A percentile compares a stretch with the other conserved stretches of the same genome.
These are phyloP conservation scores for Populus euphratica DNA, from an alignment of 345 rosid genomes.

Conservation along the genomic window DNA sequence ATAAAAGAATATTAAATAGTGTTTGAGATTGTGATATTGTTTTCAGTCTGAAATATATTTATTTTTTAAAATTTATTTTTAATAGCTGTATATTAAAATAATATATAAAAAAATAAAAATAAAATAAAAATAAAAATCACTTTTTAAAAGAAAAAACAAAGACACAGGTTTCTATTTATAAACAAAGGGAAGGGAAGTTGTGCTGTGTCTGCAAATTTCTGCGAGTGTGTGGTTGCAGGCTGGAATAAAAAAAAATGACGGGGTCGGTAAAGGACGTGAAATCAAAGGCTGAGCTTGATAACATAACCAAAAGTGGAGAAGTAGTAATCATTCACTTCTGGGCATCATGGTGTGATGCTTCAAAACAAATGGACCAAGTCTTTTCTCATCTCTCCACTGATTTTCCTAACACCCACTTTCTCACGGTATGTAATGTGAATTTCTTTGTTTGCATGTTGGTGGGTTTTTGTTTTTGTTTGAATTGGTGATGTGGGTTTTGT, in stretches of 20 bases:
- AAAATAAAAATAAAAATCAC: too few species aligned
- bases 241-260: conserved; percentile 27
- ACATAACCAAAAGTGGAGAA: conserved; percentile 43
- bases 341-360: conserved; percentile 99
- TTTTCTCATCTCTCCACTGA: conserved; percentile 87
- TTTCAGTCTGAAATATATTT: too few species aligned
- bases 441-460: not conserved
- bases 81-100: too few species aligned
- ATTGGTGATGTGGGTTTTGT: conserved; percentile 2
- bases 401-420: conserved; percentile 74
- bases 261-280: conserved; percentile 85
- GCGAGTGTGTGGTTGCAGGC: not conserved
- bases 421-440: conserved; percentile 43
- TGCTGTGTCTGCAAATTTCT: not conserved
- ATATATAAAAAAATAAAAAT: too few species aligned
- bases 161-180: not conserved
- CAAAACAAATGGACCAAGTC: conserved; percentile 97
- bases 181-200: not conserved
- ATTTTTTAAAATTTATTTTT: too few species aligned
- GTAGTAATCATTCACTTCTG: conserved; percentile 76
- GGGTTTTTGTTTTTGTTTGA: not conserved
- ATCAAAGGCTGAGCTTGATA: conserved; percentile 80
- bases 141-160: too few species aligned
- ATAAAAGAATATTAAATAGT: too few species aligned
- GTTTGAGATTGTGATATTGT: too few species aligned